Percentiles rank a stretch among this genome's conserved stretches.
Conservation (phyloP, 2,329 filamentous ascomycete species). For the Dryadomyces quercivorus region DNA sequence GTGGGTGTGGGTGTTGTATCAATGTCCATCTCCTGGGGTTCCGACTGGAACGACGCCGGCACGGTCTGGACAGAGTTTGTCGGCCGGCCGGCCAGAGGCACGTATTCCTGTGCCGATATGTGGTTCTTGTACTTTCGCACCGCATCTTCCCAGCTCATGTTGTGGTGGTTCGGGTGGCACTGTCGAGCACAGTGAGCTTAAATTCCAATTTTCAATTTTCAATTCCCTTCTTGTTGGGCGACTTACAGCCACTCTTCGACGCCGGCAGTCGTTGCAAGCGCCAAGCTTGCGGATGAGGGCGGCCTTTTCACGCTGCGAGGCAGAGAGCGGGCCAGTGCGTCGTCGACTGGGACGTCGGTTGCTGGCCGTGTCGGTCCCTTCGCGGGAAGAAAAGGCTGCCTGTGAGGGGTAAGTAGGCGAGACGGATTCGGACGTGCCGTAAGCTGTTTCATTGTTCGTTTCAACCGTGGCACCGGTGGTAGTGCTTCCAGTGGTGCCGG, state of each 20-base stretch:
- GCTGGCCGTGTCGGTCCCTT: conserved; percentile 40
- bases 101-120: conserved; percentile 40
- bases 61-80: conserved; percentile 32
- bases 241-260: conserved; percentile 47
- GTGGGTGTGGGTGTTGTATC: conserved; percentile 24
- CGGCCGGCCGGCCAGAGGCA: conserved; percentile 17
- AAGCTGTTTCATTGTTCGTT: conserved; percentile 32
- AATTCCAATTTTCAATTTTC: too few relatives aligned
- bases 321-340: conserved; percentile 45
- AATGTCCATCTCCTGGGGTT: conserved; percentile 43
- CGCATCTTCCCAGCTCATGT: conserved; percentile 49
- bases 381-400: conserved; percentile 42
- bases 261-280: conserved; percentile 42
- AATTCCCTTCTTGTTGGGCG: not conserved
- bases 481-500: conserved; percentile 34
- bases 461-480: conserved; percentile 15
- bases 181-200: conserved; percentile 12
- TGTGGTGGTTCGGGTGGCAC: conserved; percentile 49
- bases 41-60: conserved; percentile 28
- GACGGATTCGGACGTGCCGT: conserved; percentile 32
- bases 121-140: conserved; percentile 40
- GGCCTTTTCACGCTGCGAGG: conserved; percentile 45
- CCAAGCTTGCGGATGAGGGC: conserved; percentile 48
- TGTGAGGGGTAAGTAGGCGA: conserved; percentile 34
- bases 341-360: conserved; percentile 43